These are phyloP conservation scores for Phyllosticta capitalensis DNA, from an alignment of 2,329 filamentous ascomycete genomes.

Conservation along the genomic window DNA sequence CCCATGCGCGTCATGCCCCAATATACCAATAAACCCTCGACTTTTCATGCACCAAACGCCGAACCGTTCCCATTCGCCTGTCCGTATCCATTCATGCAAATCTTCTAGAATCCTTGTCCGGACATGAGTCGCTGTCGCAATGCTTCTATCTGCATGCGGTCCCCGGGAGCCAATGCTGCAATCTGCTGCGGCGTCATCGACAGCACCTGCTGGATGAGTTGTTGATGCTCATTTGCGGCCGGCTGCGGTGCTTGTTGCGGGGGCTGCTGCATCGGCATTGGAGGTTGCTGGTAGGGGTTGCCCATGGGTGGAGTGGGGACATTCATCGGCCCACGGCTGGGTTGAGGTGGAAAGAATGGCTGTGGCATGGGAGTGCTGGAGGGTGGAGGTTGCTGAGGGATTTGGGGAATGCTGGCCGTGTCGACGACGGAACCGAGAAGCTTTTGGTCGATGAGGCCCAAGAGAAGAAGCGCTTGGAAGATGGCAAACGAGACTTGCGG, in stretches of 20 bases:
- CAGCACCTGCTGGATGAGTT: conserved; percentile 72
- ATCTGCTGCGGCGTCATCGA: conserved; percentile 72
- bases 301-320: conserved; percentile 42
- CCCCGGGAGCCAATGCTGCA: conserved; percentile 63
- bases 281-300: conserved; percentile 24
- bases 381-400: conserved; percentile 24
- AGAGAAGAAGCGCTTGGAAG: conserved; percentile 85
- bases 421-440: conserved; percentile 76
- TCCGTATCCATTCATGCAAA: background rate
- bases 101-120: conserved; percentile 12
- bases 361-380: conserved; percentile 26
- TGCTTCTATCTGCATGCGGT: conserved; percentile 69
- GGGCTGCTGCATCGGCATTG: conserved; percentile 34
- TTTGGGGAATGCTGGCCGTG: conserved; percentile 29
- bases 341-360: conserved; percentile 28
- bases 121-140: conserved; percentile 55
- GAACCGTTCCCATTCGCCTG: background rate
- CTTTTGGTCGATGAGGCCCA: conserved; percentile 82
- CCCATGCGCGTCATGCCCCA: conserved; percentile 1
- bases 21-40: background rate
- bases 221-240: conserved; percentile 46
- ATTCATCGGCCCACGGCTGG: conserved; percentile 27
- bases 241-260: conserved; percentile 21
- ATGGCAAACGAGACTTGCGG: conserved; percentile 91
- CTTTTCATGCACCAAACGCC: conserved; percentile 8